Evolutionary conservation across 2,329 filamentous ascomycete species (phyloP), one percentile per base, ranked within the genome.

Genomic region (Ascochyta fabae): DNA sequence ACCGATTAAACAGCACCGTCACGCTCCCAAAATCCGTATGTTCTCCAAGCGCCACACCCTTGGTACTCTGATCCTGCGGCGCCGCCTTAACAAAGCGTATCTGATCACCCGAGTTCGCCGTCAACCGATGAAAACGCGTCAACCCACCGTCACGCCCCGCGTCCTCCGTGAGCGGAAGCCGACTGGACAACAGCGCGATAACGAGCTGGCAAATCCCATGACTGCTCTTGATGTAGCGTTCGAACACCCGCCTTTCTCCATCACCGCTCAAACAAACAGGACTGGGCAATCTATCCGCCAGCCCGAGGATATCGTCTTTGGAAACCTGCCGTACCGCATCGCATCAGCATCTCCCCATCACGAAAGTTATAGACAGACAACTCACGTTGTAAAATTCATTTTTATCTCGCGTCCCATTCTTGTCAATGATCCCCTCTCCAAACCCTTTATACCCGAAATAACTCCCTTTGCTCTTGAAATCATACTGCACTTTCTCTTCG

Each of bases 21-120:
- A 86, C 75, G 47, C 76, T 80, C 41, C 83, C 83, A 59, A 85
- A 85, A 60, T 86, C 84, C 2, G 83, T 85, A 64, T 86, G 84
- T 52, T 81, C 81, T 22, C 80, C 80, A 22, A 83, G 63, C 2
- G 79, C 77, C 3, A 78, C 78, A 9, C 43, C 45, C n/a, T 39
- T 27, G 5, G 38, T 34, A 3, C 38, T 36, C 4, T 8, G 24
- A 3, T 48, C 38, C 59, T 83, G 80, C 2, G 81, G 79, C 6
- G 81, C 80, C 1, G 79, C 77, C 62, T 77, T 79, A 27, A 83
- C 75, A 65, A 85, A 81, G 33, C 83, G 80, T n/a, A 85, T 78
- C 59, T 83, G 81, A 64, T 84, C 80, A 23, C 82, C 82, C 22
- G 79, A 81, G n/a, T 55, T 42, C 4, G 69, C 67, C 12, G 70